Evolutionary conservation across 441 rosid species (phyloP), one percentile per base, ranked within the genome.

Genomic region (Pelargonium exstipulatum): DNA sequence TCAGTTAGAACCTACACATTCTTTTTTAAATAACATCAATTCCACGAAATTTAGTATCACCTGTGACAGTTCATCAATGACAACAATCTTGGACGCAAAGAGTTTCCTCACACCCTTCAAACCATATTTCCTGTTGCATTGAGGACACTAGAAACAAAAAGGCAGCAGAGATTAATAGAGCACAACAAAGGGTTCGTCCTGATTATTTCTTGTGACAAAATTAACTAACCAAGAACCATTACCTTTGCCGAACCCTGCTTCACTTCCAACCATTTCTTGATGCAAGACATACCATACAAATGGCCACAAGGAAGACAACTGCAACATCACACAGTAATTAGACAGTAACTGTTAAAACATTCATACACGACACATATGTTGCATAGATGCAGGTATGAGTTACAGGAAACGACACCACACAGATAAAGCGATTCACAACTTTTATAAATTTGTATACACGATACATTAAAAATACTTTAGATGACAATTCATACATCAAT

Each of bases 261-360:
- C 70, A 85, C 90, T 67, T 77, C 77, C 68, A 90, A 70, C 98
- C 97, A 93, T 71, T 77, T 90, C 24, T 72, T 81, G 69, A 93
- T 84, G 82, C 97, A 93, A 45, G 90, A 84, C 73, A 82, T 82
- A 46, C 98, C 98, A 83, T 83, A 90, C 70, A 93, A 69, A 70
- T 93, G 98, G 9, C 98, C 96, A 76, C 98, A 93, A 69, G 92
- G 96, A 71, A 93, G 95, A 78, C 96, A 93, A 73, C 97, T 93
- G 83, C 66, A 80, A 60, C 62, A 53, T 65, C 13, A 9, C 43
- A 18, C 10, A 3, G 32, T 58, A 40, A 64, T 65, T 43, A 68
- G 20, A 35, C 16, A 55, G 9, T 55, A 5, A 7, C 0, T 17
- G 65, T 18, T 0, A 61, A 2, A 13, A 43, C n/a, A 29, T 12